Evolutionary conservation across 495 filamentous ascomycete species (phyloP).

Genomic region (Hypoxylon lienhwacheense): DNA sequence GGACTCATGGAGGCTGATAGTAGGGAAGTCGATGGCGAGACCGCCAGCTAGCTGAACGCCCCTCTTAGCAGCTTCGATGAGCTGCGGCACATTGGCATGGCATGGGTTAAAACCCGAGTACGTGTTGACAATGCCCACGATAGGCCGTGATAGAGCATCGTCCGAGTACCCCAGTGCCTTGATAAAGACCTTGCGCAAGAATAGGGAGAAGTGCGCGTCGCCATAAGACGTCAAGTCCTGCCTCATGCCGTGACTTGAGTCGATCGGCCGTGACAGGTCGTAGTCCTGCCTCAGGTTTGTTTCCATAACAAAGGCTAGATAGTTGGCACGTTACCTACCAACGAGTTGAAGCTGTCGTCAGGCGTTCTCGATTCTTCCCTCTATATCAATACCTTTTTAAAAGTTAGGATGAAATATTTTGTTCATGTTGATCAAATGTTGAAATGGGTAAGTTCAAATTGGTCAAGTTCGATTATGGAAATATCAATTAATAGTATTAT

Average conservation of each 20-base stretch:
- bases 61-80: conserved; percentile 65
- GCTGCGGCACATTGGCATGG: conserved; percentile 67
- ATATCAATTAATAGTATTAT: too few species aligned
- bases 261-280: conserved; percentile 53
- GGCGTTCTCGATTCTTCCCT: neutral
- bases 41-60: conserved; percentile 64
- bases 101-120: conserved; percentile 69
- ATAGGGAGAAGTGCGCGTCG: conserved; percentile 69
- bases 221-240: conserved; percentile 68
- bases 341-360: conserved; percentile 1
- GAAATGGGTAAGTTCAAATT: too few species aligned
- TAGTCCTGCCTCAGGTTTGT: conserved; percentile 48
- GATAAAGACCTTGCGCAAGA: conserved; percentile 71
- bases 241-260: conserved; percentile 54
- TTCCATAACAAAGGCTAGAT: too few species aligned
- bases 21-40: conserved; percentile 66
- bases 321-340: too few species aligned
- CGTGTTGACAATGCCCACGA: conserved; percentile 69
- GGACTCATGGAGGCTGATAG: conserved; percentile 64
- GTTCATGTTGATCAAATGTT: too few species aligned
- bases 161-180: conserved; percentile 69
- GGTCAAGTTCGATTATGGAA: too few species aligned
- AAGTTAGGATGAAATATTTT: too few species aligned
- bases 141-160: conserved; percentile 64
- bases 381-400: too few species aligned